Evolutionary conservation across 768 basidiomycete species (phyloP), one percentile per base, ranked within the genome.

Genomic region (Lactarius evosmus): DNA sequence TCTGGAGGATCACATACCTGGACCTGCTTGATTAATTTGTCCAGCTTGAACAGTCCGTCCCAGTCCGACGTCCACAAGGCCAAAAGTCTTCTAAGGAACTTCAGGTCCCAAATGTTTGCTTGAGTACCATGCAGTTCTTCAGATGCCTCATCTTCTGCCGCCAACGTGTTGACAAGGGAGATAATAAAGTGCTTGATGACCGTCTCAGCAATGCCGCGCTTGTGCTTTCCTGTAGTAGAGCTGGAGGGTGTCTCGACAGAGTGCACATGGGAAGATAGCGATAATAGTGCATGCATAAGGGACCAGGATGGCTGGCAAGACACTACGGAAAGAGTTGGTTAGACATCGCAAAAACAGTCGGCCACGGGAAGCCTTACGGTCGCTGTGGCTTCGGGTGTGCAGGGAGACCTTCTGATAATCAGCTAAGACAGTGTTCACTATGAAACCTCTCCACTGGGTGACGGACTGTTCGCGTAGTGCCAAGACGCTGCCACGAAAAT

Each of bases 61-160:
- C 46, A 60, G 17, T 65, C 32, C 17, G 36, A n/a, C 9, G 34
- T n/a, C 63, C 63, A 65, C 32, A 65, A 22, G 46, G 59, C 29
- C 63, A 65, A 22, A 29, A 65, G 59, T 36, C 38, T 56, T 41
- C 59, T 60, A 19, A 65, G 63, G 49, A 65, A 65, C 17, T 27
- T 50, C 54, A 65, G 36, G 38, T 65, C 63, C 49, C 54, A 51
- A n/a, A 55, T 12, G 25, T 27, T 50, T 11, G 59, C 49, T n/a
- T 12, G 46, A 6, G 22, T 17, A 51, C 16, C 30, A 4, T 17
- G 41, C 55, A 38, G 52, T 36, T 38, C 58, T 14, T 25, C 40
- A 1, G 19, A 54, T 29, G 30, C 12, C 50, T 50, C 53, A 33
- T 30, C 17, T 19, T 14, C 17, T 4, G 49, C n/a, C 12, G 51